Base-by-base conservation (phyloP, 306 rosid species). In the Datisca glomerata region DNA sequence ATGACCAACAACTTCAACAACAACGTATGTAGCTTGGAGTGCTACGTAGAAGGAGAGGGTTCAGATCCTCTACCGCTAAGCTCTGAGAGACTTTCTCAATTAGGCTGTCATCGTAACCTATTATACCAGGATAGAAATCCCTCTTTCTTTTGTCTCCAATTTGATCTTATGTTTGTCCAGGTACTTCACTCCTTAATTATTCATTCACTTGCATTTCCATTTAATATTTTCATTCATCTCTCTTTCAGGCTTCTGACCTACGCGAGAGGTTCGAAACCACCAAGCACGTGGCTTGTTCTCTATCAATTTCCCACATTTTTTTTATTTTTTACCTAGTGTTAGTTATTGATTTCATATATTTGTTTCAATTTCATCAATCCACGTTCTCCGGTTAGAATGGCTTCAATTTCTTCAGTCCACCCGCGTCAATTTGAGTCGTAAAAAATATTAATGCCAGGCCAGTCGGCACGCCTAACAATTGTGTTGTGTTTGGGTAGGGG, bases 101-200 rank as follows among this genome's bases (percentile, higher is more conserved):
- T 89, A 93, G 95, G 97, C 95, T 21, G 97, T 89, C 97, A 89
- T 72, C 95, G 97, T 67, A 93, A 76, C 72, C 80, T 87, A 64
- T 87, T 87, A 60, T 87, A 87, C 63, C 63, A 46, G 23, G 97
- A 87, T 55, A 94, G 82, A 53, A 6, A 4, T 13, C n/a, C 22
- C 17, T 42, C 43, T 33, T 41, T 43, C n/a, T 10, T 2, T 23
- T 1, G 35, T 12, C 15, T 14, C 2, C 10, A 13, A 15, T 23
- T 17, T 18, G n/a, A 12, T 55, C n/a, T n/a, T n/a, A n/a, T n/a
- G n/a, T n/a, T n/a, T n/a, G n/a, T n/a, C n/a, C n/a, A n/a, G n/a
- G n/a, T 20, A 20, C 19, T 34, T 15, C 21, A 12, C 21, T 32
- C 12, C 6, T 18, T 12, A 28, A 1, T 4, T 2, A 44, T 24